phyloP scores from a whole-genome alignment of 495 filamentous ascomycete species.

The Talaromyces trachyspermus region DNA sequence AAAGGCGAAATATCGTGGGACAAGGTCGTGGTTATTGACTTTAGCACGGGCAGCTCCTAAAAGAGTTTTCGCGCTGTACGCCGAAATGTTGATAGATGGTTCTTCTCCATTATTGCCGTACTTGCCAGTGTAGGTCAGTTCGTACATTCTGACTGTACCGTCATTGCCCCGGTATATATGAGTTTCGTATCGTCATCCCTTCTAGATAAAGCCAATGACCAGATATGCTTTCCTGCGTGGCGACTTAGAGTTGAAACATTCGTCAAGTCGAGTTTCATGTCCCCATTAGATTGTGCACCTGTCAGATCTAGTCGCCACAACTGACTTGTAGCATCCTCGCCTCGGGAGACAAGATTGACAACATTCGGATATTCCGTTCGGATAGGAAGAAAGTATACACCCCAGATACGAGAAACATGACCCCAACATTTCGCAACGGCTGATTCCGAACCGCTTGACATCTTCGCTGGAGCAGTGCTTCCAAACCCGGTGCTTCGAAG shows the following conservation, averaged over 20 bases:
- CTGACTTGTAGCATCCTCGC: conserved; percentile 69
- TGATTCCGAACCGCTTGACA: conserved; percentile 24
- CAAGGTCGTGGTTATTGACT: conserved; percentile 18
- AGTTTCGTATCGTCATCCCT: conserved; percentile 19
- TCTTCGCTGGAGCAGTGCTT: conserved; percentile 10
- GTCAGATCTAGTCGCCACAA: conserved; percentile 55
- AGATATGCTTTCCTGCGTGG: conserved; percentile 89
- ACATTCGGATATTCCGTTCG: conserved; percentile 13
- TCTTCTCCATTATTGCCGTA: neutral
- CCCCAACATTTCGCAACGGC: conserved; percentile 66
- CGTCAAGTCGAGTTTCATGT: conserved; percentile 34
- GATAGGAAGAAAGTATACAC: conserved; percentile 54
- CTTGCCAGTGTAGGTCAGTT: neutral
- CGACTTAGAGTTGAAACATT: conserved; percentile 46
- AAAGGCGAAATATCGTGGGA: conserved; percentile 57
- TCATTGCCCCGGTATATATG: conserved; percentile 86
- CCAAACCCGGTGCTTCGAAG: conserved; percentile 39
- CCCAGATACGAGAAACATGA: conserved; percentile 86
- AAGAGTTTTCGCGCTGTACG: conserved; percentile 1
- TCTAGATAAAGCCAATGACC: conserved; percentile 55
- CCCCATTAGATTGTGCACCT: conserved; percentile 6
- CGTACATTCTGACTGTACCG: conserved; percentile 45
- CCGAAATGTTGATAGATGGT: neutral
- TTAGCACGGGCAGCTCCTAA: conserved; percentile 17
- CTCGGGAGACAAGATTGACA: conserved; percentile 58